These are phyloP conservation scores for Iberis pinnata DNA, from an alignment of 345 rosid genomes.

Conservation along the genomic window DNA sequence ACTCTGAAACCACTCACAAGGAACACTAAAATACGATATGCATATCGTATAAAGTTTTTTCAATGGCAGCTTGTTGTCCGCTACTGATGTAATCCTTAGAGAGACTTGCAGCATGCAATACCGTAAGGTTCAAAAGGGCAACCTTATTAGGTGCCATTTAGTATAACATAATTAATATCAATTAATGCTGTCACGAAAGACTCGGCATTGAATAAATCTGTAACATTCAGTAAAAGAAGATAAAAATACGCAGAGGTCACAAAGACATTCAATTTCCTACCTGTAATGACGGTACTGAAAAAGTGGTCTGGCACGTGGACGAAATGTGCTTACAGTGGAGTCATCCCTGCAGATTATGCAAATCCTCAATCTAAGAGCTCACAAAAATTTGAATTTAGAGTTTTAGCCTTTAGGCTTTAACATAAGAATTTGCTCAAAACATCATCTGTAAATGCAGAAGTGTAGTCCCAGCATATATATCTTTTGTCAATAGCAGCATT, in stretches of 20 bases:
- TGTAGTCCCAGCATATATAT: too few relatives aligned
- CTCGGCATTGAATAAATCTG: neutral
- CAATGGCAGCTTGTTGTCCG: constrained; percentile 10
- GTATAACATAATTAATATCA: constrained; percentile 2
- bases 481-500: too few relatives aligned
- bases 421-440: too few relatives aligned
- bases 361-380: constrained; percentile 14
- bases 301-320: constrained; percentile 85
- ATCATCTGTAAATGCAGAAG: too few relatives aligned
- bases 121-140: constrained; percentile 14
- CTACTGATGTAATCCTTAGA: constrained; percentile 3
- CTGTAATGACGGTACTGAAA: constrained; percentile 98
- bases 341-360: constrained; percentile 68
- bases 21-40: constrained; percentile 14
- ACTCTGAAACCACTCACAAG: constrained; percentile 15
- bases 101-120: constrained; percentile 12
- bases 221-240: constrained; percentile 6
- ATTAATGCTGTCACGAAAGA: constrained; percentile 5
- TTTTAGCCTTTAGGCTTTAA: too few relatives aligned
- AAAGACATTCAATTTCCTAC: constrained; percentile 32
- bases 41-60: constrained; percentile 1
- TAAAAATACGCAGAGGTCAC: neutral
- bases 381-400: constrained; percentile 10
- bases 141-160: constrained; percentile 4
- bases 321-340: constrained; percentile 77